phyloP scores from a whole-genome alignment of 768 basidiomycete species.

The Rickenella mellea region DNA sequence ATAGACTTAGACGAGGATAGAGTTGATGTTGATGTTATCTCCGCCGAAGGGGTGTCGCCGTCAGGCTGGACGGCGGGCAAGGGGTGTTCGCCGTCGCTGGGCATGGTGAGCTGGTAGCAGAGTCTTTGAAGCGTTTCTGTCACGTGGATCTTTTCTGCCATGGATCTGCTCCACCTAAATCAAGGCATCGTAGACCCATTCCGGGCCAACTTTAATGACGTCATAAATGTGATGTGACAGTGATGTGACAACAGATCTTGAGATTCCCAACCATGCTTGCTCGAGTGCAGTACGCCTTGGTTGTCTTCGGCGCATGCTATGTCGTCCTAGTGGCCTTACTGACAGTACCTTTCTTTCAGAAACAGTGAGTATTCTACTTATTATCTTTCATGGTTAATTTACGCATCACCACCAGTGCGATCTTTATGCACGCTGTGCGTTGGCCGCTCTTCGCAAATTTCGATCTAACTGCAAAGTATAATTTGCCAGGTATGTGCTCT shows the following conservation, averaged over 20 bases:
- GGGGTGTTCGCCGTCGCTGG: neutral
- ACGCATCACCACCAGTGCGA: slow-evolving; percentile 24
- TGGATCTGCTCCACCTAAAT: neutral
- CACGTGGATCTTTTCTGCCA: no score
- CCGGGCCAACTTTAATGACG: neutral
- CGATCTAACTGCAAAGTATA: slow-evolving; percentile 64
- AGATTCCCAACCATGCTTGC: no score
- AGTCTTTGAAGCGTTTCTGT: no score
- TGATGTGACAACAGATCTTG: no score
- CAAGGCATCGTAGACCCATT: neutral
- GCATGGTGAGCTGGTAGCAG: neutral
- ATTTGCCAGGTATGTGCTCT: slow-evolving; percentile 62
- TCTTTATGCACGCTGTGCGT: slow-evolving; percentile 61
- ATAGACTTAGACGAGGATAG: neutral
- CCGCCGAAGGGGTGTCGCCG: neutral
- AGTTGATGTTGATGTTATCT: neutral
- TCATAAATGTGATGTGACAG: no score
- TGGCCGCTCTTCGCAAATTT: slow-evolving; percentile 58
- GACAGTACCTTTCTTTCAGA: slow-evolving; percentile 21
- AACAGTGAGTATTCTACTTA: slow-evolving; percentile 19
- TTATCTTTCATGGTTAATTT: neutral
- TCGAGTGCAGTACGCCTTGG: slow-evolving; percentile 8
- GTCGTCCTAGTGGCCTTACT: slow-evolving; percentile 15
- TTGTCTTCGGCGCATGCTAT: slow-evolving; percentile 12
- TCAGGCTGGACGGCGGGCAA: neutral